A percentile compares a stretch with the other conserved stretches of the same genome.
These are phyloP conservation scores for Ogataea salicorniae DNA, from an alignment of 805 yeast genomes.

Conservation along the genomic window DNA sequence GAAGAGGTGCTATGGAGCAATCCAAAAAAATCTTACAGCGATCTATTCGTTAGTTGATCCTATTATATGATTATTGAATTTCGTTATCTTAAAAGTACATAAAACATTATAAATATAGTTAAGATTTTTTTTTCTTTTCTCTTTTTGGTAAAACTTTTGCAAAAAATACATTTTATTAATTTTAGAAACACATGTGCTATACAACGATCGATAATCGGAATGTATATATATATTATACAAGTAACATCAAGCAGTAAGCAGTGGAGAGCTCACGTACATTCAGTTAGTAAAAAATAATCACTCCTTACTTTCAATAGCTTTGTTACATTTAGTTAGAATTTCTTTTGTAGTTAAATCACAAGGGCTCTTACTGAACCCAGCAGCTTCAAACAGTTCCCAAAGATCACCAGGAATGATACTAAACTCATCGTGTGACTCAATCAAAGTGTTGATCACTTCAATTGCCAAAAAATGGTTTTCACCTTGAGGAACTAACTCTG, in stretches of 20 bases:
- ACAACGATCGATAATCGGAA: no score
- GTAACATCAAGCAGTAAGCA: no score
- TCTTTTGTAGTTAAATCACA: conserved; percentile 34
- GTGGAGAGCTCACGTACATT: no score
- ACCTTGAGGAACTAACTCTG: conserved; percentile 34
- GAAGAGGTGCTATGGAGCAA: conserved; percentile 78
- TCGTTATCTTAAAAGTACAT: background rate
- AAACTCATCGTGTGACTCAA: conserved; percentile 75
- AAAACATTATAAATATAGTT: background rate
- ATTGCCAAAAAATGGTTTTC: conserved; percentile 84
- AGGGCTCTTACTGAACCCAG: conserved; percentile 33
- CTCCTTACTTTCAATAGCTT: conserved; percentile 20
- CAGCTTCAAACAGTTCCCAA: conserved; percentile 41
- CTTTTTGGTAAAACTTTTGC: no score
- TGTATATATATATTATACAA: no score
- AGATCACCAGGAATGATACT: conserved; percentile 71
- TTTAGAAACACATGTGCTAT: no score
- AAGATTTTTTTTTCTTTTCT: background rate
- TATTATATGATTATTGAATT: background rate
- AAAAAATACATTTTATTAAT: background rate
- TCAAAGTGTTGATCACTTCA: conserved; percentile 81
- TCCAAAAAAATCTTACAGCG: conserved; percentile 14
- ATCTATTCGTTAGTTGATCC: background rate
- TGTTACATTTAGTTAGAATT: conserved; percentile 31
- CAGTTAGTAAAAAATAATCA: background rate